Conservation (phyloP, 2,329 filamentous ascomycete species). For the Penicillium sp. region DNA sequence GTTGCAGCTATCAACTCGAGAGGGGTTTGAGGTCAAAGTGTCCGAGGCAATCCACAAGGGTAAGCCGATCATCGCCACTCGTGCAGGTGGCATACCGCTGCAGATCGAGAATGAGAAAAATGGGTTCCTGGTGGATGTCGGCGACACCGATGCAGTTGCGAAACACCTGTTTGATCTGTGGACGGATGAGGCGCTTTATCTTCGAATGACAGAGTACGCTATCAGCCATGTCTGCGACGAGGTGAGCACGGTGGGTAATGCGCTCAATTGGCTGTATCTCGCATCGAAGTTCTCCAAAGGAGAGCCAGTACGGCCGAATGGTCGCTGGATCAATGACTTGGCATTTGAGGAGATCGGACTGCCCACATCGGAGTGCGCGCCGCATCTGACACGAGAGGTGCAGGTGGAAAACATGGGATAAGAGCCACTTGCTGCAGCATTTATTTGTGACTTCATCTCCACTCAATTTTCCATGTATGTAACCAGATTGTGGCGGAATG, state of each 20-base stretch:
- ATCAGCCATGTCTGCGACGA: conserved; percentile 67
- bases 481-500: background rate
- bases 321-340: conserved; percentile 68
- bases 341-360: conserved; percentile 59
- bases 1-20: conserved; percentile 71
- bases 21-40: conserved; percentile 83
- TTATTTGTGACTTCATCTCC: background rate
- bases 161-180: conserved; percentile 61
- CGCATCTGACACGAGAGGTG: conserved; percentile 46
- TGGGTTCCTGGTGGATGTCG: conserved; percentile 67
- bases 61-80: conserved; percentile 68
- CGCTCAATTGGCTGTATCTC: conserved; percentile 71
- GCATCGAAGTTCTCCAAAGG: conserved; percentile 60
- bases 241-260: conserved; percentile 74
- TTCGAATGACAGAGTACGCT: conserved; percentile 61
- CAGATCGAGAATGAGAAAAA: conserved; percentile 67
- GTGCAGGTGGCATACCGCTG: conserved; percentile 71
- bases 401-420: conserved; percentile 25
- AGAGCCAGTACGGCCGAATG: conserved; percentile 53
- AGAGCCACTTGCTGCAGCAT: background rate
- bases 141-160: conserved; percentile 65
- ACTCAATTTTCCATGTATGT: background rate
- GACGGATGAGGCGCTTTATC: conserved; percentile 58
- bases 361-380: conserved; percentile 56
- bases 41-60: conserved; percentile 77